Conservation (phyloP, 2,329 filamentous ascomycete species). For the Epichloe scottii region DNA sequence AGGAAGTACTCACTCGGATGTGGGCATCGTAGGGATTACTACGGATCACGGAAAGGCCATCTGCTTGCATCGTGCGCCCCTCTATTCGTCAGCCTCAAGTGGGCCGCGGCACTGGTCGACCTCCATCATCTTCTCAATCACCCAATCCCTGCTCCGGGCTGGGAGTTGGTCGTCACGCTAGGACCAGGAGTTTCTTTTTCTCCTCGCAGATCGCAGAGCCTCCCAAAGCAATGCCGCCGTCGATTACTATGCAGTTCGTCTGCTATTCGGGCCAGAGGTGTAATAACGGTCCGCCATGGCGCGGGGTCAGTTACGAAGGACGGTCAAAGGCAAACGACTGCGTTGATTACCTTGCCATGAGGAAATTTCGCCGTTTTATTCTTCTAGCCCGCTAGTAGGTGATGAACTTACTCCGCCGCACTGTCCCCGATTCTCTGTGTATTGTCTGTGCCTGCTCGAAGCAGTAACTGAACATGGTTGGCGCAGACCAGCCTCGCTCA, state of each 20-base stretch:
- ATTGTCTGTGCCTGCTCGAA: neutral
- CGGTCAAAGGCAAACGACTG: neutral
- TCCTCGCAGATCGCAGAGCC: neutral
- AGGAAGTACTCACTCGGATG: no score
- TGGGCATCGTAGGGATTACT: no score
- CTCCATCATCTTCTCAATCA: neutral
- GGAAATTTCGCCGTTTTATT: no score
- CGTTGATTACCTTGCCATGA: neutral
- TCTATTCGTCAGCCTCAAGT: neutral
- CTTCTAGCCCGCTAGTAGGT: no score
- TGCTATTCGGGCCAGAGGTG: neutral
- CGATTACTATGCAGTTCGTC: neutral
- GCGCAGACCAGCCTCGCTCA: neutral
- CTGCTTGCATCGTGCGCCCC: no score
- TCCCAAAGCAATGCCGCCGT: neutral
- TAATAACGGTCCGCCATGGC: neutral
- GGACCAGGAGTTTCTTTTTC: slow-evolving; percentile 1
- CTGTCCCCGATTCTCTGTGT: neutral
- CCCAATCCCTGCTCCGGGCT: slow-evolving; percentile 1
- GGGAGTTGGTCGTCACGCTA: neutral
- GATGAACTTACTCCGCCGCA: neutral
- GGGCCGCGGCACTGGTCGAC: neutral
- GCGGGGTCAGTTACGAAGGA: neutral
- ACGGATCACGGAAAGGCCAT: no score
- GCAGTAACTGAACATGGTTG: no score